Base-by-base conservation (phyloP, 345 rosid genomes). In the Gynandropsis gynandra region DNA sequence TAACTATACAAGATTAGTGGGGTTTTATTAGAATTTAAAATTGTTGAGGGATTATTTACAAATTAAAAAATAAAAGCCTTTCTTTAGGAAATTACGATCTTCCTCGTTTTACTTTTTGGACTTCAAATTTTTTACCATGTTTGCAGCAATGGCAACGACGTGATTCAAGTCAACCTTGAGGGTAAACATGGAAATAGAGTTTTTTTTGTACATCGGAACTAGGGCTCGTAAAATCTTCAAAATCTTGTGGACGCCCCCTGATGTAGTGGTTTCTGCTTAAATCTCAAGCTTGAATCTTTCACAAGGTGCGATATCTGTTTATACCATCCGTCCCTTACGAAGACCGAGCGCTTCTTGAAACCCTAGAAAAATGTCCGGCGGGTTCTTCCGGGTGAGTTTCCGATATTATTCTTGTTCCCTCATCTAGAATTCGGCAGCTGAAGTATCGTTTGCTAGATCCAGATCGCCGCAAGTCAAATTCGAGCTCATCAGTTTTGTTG, bases 291-390 rank as follows among this genome's bases (percentile, higher is more conserved):
- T 51, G 34, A 45, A 58, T 58, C 52, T 49, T 42, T 33, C 31
- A 2, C 29, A 24, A 24, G 29, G 29, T 24, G 29, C 29, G 29
- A 24, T 24, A 24, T 55, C 13, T 9, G 40, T 11, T 9, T 36
- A 11, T 9, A 36, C 40, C 50, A 2, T 60, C 32, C 3, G 33
- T 50, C 29, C 33, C 7, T 14, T 13, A 41, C 1, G 56, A 50
- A 50, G 47, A 29, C 15, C 24, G 10, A 27, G 10, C 17, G 35
- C 34, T 52, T 37, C 58, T 21, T 31, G 20, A 61, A 70, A 63
- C 78, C 71, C 71, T 70, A 44, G 55, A 68, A 68, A n/a, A 33
- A 83, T 83, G 90, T 83, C 90, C 33, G 90, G 87, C 71, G 87
- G 86, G 1, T 83, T 83, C 59, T 83, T 83, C 74, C 77, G 87